Conservation (phyloP, 805 yeast genomes). For the Candida boidinii region DNA sequence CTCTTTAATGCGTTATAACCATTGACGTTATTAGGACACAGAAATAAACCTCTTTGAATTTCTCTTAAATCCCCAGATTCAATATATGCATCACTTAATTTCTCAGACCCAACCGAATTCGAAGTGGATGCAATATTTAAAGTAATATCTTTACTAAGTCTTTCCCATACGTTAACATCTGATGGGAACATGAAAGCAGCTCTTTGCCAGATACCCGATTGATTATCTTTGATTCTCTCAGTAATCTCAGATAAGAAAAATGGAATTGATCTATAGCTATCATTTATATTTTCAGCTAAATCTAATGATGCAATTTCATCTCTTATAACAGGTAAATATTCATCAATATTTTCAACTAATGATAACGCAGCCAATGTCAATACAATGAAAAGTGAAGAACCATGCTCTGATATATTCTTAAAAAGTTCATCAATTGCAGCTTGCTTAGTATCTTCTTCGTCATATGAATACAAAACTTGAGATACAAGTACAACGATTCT, state of each 20-base stretch:
- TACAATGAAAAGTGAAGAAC: conserved; percentile 59
- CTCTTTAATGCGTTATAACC: conserved; percentile 16
- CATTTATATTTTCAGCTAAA: conserved; percentile 35
- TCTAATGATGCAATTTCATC: conserved; percentile 55
- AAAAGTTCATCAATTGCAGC: conserved; percentile 83
- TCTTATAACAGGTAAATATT: conserved; percentile 50
- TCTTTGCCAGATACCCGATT: conserved; percentile 47
- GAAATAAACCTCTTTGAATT: conserved; percentile 59
- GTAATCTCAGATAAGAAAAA: conserved; percentile 45
- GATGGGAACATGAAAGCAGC: conserved; percentile 70
- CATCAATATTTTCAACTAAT: conserved; percentile 50
- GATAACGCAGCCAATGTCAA: conserved; percentile 75
- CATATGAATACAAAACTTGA: conserved; percentile 71
- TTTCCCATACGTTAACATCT: conserved; percentile 60
- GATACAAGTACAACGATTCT: conserved; percentile 66
- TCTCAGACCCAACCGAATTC: conserved; percentile 40
- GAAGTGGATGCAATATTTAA: conserved; percentile 46
- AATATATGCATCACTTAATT: conserved; percentile 44
- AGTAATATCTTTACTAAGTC: conserved; percentile 48
- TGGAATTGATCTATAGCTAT: conserved; percentile 49
- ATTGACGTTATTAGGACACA: conserved; percentile 43
- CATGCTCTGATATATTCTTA: conserved; percentile 50
- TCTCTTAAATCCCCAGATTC: conserved; percentile 40
- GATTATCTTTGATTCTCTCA: conserved; percentile 24
- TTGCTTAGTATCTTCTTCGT: conserved; percentile 66